Base-by-base conservation (phyloP, 1,139 yeast genomes). In the Spencermartinsiella ligniputridi region DNA sequence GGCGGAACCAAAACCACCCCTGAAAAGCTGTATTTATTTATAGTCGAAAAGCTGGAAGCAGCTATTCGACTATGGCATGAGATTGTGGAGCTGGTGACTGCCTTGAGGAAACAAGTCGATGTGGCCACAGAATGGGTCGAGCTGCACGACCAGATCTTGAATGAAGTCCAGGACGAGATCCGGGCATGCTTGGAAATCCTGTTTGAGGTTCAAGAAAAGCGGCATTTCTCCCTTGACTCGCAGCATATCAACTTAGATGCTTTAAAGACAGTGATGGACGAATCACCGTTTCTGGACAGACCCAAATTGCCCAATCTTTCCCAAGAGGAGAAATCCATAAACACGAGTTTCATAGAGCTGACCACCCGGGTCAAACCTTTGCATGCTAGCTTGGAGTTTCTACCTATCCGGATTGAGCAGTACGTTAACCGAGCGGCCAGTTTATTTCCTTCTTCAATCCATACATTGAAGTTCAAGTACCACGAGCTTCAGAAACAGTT, bases 71-170 rank as follows among this genome's bases (percentile, higher is more conserved):
- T 68, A 25, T 65, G 72, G 48, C 60, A 71, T 35, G 70, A 69
- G 3, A 68, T 74, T 20, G 72, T 73, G 52, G 68, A 69, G 40
- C 51, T 62, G 37, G 52, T 72, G 5, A 57, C 69, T 5, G 52
- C 64, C 1, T 59, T 71, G 29, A 75, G 78, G 54, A 63, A 65
- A 35, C 69, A 69, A 41, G 66, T 81, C 9, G 83, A 78, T 47
- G 64, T 81, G 6, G 71, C 84, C 1, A 66, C 73, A 11, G 82
- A 79, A 49, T 81, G 74, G 63, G 66, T 71, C 42, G 94, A 84
- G 54, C 68, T 84, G 32, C 71, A 70, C 42, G 70, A 70, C 38
- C 67, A 67, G 32, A 77, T 81, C 20, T 70, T 83, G 50, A 67
- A 67, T 12, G 72, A 81, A 1, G 70, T 83, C 24, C 70, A 71